These are phyloP conservation scores for Lactifluus piperatus DNA, from an alignment of 768 basidiomycete genomes.

Conservation along the genomic window DNA sequence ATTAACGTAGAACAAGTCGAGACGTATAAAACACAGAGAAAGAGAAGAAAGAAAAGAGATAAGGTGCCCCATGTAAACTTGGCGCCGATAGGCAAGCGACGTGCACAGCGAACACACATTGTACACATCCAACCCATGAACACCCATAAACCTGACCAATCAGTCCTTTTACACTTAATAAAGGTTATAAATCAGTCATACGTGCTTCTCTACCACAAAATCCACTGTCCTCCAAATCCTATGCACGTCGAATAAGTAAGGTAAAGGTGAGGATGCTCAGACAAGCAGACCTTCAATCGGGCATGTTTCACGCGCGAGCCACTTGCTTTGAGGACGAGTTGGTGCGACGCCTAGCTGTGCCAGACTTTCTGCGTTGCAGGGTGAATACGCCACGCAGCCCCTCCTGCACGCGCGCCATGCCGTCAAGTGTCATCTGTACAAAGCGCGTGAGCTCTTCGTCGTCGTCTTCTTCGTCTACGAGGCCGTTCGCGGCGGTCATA, in stretches of 20 bases:
- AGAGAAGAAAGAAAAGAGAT: background rate
- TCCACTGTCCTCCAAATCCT: background rate
- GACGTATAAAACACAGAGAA: background rate
- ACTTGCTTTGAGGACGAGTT: background rate
- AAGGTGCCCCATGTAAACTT: background rate
- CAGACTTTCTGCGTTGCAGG: slow-evolving; percentile 5
- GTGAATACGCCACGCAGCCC: slow-evolving; percentile 15
- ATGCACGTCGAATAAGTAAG: background rate
- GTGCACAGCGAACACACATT: background rate
- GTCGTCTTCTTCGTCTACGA: slow-evolving; percentile 8
- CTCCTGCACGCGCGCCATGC: slow-evolving; percentile 15
- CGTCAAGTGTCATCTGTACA: slow-evolving; percentile 15
- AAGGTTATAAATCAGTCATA: background rate
- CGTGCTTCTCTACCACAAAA: background rate
- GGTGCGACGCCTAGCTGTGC: background rate
- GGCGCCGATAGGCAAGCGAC: background rate
- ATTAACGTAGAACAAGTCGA: background rate
- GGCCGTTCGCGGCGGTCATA: background rate
- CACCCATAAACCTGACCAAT: background rate
- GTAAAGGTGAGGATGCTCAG: background rate
- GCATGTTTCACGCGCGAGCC: slow-evolving; percentile 11
- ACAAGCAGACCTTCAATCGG: background rate
- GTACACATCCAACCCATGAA: background rate
- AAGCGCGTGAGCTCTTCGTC: slow-evolving; percentile 11
- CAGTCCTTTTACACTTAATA: background rate